phyloP scores from a whole-genome alignment of 345 rosid genomes.

The Noccaea caerulescens region DNA sequence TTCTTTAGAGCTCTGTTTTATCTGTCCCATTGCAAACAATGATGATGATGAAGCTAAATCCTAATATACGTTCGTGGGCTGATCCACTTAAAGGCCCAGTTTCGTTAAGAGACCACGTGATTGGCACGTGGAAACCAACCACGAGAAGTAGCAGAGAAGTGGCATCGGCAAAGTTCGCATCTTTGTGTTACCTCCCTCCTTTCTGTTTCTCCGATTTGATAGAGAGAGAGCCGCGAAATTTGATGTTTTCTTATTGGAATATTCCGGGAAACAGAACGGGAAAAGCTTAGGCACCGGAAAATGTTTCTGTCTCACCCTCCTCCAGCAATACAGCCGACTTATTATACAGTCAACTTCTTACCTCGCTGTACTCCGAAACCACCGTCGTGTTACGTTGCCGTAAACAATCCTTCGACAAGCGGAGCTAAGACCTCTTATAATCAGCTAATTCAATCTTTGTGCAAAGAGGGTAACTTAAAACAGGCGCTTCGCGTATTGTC shows the following conservation, averaged over 20 bases:
- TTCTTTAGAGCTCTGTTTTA: neutral
- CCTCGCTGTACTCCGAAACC: constrained; percentile 46
- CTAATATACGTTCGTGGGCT: neutral
- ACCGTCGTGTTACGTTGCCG: constrained; percentile 44
- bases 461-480: constrained; percentile 72
- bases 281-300: constrained; percentile 32
- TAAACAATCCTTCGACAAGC: constrained; percentile 46
- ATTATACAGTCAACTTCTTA: constrained; percentile 21
- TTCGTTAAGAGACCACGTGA: constrained; percentile 14
- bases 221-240: constrained; percentile 10
- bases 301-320: constrained; percentile 69
- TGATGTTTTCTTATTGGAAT: neutral
- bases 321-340: constrained; percentile 48
- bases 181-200: neutral
- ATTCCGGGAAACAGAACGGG: constrained; percentile 13
- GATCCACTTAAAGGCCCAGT: constrained; percentile 11
- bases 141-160: constrained; percentile 23
- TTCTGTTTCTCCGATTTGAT: neutral
- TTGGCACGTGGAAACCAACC: constrained; percentile 22
- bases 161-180: constrained; percentile 15
- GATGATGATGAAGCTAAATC: neutral
- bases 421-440: constrained; percentile 47
- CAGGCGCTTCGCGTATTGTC: constrained; percentile 73
- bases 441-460: constrained; percentile 61
- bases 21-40: neutral